Evolutionary conservation across 441 rosid species (phyloP).

Genomic region (Brassica hybrid): DNA sequence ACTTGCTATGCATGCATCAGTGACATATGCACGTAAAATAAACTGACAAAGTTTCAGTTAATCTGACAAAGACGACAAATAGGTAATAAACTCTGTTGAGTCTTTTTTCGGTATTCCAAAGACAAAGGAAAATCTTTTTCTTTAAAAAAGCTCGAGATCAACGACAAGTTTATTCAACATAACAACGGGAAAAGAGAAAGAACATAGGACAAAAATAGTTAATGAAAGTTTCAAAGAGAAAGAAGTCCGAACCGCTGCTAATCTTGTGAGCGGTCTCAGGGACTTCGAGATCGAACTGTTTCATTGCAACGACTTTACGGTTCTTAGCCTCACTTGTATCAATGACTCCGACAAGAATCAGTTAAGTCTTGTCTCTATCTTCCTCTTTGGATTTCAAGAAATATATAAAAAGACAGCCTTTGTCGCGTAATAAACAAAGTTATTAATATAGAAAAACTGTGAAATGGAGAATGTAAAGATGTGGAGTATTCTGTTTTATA

Average conservation of each 20-base stretch:
- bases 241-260: slow-evolving; percentile 65
- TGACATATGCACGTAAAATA: neutral
- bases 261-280: slow-evolving; percentile 95
- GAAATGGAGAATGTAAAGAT: slow-evolving; percentile 19
- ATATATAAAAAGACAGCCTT: neutral
- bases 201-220: neutral
- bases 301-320: slow-evolving; percentile 43
- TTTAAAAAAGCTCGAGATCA: neutral
- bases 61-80: slow-evolving; percentile 15
- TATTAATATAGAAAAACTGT: slow-evolving; percentile 12
- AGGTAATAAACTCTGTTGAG: no score
- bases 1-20: slow-evolving; percentile 24
- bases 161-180: slow-evolving; percentile 17
- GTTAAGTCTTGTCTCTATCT: neutral
- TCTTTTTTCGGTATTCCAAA: neutral
- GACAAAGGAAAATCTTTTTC: neutral
- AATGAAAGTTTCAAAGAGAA: neutral
- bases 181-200: neutral
- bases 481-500: slow-evolving; percentile 9
- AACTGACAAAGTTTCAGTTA: slow-evolving; percentile 4
- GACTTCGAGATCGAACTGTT: slow-evolving; percentile 44
- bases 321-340: slow-evolving; percentile 32
- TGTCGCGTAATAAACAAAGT: neutral
- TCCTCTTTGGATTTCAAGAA: neutral
- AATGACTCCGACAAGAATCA: slow-evolving; percentile 38